Percentiles rank a stretch among this genome's conserved stretches.
These are phyloP conservation scores for Serendipita sp. DNA, from an alignment of 768 basidiomycete genomes.

Conservation along the genomic window DNA sequence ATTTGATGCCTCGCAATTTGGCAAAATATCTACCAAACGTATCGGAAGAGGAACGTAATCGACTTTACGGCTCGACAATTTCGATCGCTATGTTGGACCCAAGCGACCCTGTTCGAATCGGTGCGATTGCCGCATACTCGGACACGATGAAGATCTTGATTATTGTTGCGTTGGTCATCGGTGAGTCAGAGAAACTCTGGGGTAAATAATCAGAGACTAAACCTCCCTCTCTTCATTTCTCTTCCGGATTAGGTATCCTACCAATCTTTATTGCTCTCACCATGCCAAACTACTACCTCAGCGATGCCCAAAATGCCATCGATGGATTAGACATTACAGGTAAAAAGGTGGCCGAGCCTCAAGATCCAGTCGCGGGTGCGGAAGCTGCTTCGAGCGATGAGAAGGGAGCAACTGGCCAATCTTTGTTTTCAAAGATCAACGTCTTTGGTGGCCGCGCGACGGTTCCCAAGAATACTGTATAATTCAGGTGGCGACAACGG, in stretches of 20 bases:
- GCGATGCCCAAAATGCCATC: slow-evolving; percentile 54
- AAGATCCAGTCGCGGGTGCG: no score
- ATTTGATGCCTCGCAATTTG: slow-evolving; percentile 48
- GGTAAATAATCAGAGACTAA: no score
- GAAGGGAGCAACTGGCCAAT: no score
- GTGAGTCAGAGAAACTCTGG: neutral
- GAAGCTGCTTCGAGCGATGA: no score
- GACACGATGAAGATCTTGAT: slow-evolving; percentile 35
- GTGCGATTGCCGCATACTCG: slow-evolving; percentile 42
- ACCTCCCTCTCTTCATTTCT: no score
- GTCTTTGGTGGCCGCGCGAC: no score
- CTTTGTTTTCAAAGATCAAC: no score
- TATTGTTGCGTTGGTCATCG: neutral
- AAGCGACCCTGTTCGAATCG: slow-evolving; percentile 44
- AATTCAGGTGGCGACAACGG: no score
- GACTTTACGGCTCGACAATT: slow-evolving; percentile 41
- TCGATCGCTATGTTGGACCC: slow-evolving; percentile 32
- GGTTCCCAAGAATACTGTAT: no score
- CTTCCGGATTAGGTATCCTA: slow-evolving; percentile 19
- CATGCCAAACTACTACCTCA: slow-evolving; percentile 53
- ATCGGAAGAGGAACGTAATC: slow-evolving; percentile 25
- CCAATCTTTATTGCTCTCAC: slow-evolving; percentile 43
- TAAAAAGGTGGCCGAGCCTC: slow-evolving; percentile 15
- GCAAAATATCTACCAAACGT: slow-evolving; percentile 37
- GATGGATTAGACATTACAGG: slow-evolving; percentile 15